Percentiles rank a stretch among this genome's conserved stretches.
Evolutionary conservation across 2,329 filamentous ascomycete species (phyloP).

Genomic region (Botryotinia calthae): DNA sequence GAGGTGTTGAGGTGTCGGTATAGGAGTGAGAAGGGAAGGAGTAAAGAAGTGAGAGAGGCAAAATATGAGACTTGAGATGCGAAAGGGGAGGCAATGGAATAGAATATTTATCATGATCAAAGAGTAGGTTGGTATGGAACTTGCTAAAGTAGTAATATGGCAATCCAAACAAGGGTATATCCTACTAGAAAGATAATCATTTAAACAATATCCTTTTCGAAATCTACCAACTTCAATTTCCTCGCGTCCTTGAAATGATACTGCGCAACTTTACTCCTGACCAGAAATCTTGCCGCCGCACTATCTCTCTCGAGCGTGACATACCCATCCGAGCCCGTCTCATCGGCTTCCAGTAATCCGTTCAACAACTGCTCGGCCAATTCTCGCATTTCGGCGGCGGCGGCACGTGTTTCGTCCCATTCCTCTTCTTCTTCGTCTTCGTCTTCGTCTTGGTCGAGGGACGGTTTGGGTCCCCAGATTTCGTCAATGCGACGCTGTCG

Average conservation of each 20-base stretch:
- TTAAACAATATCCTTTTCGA: constrained; percentile 51
- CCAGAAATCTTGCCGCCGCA: constrained; percentile 61
- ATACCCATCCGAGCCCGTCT: constrained; percentile 56
- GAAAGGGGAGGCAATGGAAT: not conserved
- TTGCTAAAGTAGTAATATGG: not conserved
- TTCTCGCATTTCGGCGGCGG: constrained; percentile 58
- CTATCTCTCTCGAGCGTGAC: constrained; percentile 58
- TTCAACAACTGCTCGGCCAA: constrained; percentile 62
- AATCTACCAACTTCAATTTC: constrained; percentile 58
- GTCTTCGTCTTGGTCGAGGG: constrained; percentile 37
- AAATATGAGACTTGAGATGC: not conserved
- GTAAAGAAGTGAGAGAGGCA: not conserved
- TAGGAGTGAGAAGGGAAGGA: no score
- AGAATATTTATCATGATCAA: not conserved
- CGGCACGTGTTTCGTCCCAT: constrained; percentile 40
- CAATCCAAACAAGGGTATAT: not conserved
- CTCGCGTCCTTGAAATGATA: constrained; percentile 64
- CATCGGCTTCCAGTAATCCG: constrained; percentile 52
- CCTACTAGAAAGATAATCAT: not conserved
- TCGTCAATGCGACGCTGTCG: constrained; percentile 62
- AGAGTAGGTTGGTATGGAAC: not conserved
- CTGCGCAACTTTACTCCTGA: constrained; percentile 63
- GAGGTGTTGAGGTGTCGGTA: not conserved
- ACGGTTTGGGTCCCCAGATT: constrained; percentile 49
- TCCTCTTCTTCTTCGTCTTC: constrained; percentile 41